A percentile compares a stretch with the other conserved stretches of the same genome.
phyloP scores from a whole-genome alignment of 1,139 yeast genomes.

The Ashbya aceris region DNA sequence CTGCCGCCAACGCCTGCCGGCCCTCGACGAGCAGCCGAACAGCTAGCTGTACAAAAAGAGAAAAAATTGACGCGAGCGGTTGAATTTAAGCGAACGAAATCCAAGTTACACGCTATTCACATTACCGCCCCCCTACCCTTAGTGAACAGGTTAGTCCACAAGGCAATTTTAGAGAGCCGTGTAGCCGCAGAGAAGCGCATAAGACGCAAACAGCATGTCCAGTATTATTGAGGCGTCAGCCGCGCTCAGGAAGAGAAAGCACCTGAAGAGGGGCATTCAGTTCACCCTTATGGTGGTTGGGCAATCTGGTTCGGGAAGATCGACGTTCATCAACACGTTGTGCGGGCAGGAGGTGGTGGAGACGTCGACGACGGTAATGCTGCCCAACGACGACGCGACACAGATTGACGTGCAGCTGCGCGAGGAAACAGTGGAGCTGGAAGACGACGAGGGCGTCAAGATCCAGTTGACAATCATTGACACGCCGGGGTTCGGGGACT shows the following conservation, averaged over 20 bases:
- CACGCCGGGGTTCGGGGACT: slow-evolving; percentile 76
- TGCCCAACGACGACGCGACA: slow-evolving; percentile 37
- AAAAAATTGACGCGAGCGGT: slow-evolving; percentile 1
- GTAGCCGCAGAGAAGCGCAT: too few species aligned
- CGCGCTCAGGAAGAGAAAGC: slow-evolving; percentile 57
- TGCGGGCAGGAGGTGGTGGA: slow-evolving; percentile 80
- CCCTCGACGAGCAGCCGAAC: background rate
- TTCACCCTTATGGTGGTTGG: slow-evolving; percentile 83
- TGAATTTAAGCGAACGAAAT: background rate
- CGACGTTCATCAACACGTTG: slow-evolving; percentile 75
- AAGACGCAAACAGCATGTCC: slow-evolving; percentile 22
- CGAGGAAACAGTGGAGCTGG: slow-evolving; percentile 50
- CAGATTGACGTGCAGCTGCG: slow-evolving; percentile 40
- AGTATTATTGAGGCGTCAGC: slow-evolving; percentile 36
- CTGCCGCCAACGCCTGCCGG: background rate
- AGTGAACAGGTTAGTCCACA: background rate
- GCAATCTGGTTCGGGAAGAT: slow-evolving; percentile 69
- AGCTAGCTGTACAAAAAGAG: background rate
- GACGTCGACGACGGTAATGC: slow-evolving; percentile 37
- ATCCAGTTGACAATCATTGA: slow-evolving; percentile 61
- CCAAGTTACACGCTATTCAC: slow-evolving; percentile 2
- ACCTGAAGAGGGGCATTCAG: slow-evolving; percentile 77
- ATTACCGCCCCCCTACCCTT: slow-evolving; percentile 4
- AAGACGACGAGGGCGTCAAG: slow-evolving; percentile 68
- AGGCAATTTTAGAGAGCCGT: too few species aligned